Evolutionary conservation across 768 basidiomycete genomes (phyloP).

Genomic region (Phylloporus rhodoxanthus): DNA sequence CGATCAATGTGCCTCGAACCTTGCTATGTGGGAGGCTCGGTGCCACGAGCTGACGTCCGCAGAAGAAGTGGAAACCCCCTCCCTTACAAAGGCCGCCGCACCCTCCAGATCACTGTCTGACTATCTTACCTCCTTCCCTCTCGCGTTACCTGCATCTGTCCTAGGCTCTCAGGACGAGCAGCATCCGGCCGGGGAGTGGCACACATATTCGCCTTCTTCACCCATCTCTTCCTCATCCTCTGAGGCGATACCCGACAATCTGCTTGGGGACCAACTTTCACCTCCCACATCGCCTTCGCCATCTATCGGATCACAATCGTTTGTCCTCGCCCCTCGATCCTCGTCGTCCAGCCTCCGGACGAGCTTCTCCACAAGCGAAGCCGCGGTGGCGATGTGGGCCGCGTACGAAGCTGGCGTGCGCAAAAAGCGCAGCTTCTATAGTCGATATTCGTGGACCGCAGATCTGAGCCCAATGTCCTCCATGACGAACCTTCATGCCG

Average conservation of each 20-base stretch:
- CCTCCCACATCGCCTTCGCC: constrained; percentile 27
- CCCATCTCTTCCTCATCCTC: constrained; percentile 28
- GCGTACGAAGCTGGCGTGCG: constrained; percentile 29
- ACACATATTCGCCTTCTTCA: constrained; percentile 25
- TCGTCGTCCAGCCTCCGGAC: constrained; percentile 28
- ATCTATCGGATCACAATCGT: constrained; percentile 24
- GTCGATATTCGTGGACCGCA: constrained; percentile 26
- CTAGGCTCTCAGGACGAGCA: constrained; percentile 24
- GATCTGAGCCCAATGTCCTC: constrained; percentile 24
- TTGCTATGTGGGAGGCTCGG: constrained; percentile 61
- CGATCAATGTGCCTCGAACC: constrained; percentile 62
- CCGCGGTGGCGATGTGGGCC: constrained; percentile 26
- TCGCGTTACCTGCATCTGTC: constrained; percentile 47
- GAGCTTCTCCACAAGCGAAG: constrained; percentile 13
- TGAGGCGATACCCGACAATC: constrained; percentile 22
- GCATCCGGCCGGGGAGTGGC: constrained; percentile 21
- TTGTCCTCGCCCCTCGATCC: constrained; percentile 22
- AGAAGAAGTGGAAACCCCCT: constrained; percentile 4
- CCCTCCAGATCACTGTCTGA: constrained; percentile 35
- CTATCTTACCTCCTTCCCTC: constrained; percentile 49
- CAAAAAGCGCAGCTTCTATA: constrained; percentile 31
- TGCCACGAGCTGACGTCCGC: constrained; percentile 34
- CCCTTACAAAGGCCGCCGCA: constrained; percentile 12
- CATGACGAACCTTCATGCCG: constrained; percentile 10
- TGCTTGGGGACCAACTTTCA: constrained; percentile 18